Evolutionary conservation across 2,329 filamentous ascomycete genomes (phyloP), one percentile per base, ranked within the genome.

Genomic region (Chaetomium sp.): DNA sequence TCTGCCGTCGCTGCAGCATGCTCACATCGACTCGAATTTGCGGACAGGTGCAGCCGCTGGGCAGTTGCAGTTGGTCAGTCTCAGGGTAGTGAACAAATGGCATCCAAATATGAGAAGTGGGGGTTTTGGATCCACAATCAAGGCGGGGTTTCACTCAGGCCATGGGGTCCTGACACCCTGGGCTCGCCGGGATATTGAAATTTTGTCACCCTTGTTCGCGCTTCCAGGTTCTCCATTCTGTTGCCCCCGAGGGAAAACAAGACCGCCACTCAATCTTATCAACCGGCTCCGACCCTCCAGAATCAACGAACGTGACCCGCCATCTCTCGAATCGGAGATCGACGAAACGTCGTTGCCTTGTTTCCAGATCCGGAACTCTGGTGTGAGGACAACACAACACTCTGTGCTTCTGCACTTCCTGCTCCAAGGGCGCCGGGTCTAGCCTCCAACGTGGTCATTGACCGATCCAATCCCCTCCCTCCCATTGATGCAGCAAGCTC

Each of bases 401-500:
- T 27, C 19, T 27, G 19, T 27, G 19, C 42, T 49, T 37, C 44
- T 49, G 48, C 54, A 40, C 48, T 38, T 41, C 54, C 58, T 48
- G 19, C 49, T 47, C 12, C 48, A 48, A 49, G 50, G 47, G 52
- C 58, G 43, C 52, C 54, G 40, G 49, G 53, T 51, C 42, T 50
- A 53, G 50, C 57, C 56, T 54, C 48, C 36, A 54, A 48, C 49
- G 52, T 52, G 52, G 57, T 35, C 59, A 61, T 61, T 61, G 59
- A 59, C 58, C n/a, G 43, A 43, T 27, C 53, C 57, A 59, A 46
- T 59, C 48, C 45, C 35, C 40, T 50, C 45, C 43, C 54, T 49
- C 52, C 55, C 51, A 60, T 55, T 59, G 59, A 62, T 59, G 61
- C 61, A 57, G 48, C 58, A 57, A 54, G 47, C 58, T 57, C 55